Percentiles rank a stretch among this genome's conserved stretches.
Conservation (phyloP, 78 protist genomes). For the Dictyostelium intermedium region DNA sequence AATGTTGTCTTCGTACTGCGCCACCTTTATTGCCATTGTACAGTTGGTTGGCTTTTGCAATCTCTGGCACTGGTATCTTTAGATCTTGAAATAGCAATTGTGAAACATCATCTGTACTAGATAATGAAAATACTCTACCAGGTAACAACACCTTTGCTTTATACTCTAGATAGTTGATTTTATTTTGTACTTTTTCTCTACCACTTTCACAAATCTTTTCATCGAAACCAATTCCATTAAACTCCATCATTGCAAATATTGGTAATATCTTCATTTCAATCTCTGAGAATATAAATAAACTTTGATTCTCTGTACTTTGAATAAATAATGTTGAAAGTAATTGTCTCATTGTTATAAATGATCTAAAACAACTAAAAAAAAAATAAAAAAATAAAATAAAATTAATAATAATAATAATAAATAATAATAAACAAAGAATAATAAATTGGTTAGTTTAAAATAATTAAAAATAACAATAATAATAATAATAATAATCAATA, state of each 20-base stretch:
- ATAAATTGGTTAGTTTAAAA: neutral
- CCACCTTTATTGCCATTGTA: neutral
- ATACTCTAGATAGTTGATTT: slow-evolving; percentile 19
- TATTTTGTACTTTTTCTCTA: neutral
- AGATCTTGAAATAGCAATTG: slow-evolving; percentile 8
- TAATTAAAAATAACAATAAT: neutral
- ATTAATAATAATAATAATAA: too few relatives aligned
- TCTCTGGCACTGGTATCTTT: slow-evolving; percentile 15
- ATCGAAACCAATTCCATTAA: slow-evolving; percentile 63
- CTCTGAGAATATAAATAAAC: slow-evolving; percentile 21
- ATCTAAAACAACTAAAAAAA: slow-evolving; percentile 13
- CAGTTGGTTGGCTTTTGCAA: neutral
- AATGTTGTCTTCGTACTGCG: neutral
- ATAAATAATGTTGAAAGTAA: neutral
- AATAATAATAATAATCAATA: too few relatives aligned
- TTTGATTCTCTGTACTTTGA: neutral
- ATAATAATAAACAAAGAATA: neutral
- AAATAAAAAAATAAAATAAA: too few relatives aligned
- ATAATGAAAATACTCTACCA: neutral
- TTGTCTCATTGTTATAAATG: slow-evolving; percentile 16
- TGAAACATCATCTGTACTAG: slow-evolving; percentile 9
- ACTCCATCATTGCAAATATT: slow-evolving; percentile 76
- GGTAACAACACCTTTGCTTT: slow-evolving; percentile 39
- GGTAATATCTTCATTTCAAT: slow-evolving; percentile 70
- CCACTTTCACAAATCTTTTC: slow-evolving; percentile 13